A percentile compares a stretch with the other conserved stretches of the same genome.
phyloP scores from a whole-genome alignment of 257 asterid genomes.

The Solanum infundibuliforme region DNA sequence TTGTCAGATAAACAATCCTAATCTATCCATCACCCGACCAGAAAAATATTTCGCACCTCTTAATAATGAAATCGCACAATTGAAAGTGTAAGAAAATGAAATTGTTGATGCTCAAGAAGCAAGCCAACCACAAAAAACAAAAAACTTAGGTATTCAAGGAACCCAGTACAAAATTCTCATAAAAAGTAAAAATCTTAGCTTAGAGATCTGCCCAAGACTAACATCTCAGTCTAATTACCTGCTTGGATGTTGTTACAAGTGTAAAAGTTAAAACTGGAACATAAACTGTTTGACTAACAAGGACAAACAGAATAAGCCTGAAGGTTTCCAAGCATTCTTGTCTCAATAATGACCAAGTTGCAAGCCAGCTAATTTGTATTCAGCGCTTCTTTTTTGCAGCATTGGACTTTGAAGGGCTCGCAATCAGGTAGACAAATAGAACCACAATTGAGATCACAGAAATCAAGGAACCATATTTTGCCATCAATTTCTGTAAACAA shows the following conservation, averaged over 20 bases:
- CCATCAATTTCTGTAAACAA: slow-evolving; percentile 58
- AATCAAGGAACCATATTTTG: slow-evolving; percentile 76
- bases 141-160: neutral
- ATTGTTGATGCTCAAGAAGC: neutral
- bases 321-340: neutral
- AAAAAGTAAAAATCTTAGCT: neutral
- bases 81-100: neutral
- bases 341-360: neutral
- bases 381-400: slow-evolving; percentile 42
- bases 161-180: neutral
- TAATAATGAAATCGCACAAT: neutral
- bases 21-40: neutral
- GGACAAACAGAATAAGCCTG: neutral
- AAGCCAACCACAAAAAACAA: neutral
- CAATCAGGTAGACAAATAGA: slow-evolving; percentile 40
- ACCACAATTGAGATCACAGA: slow-evolving; percentile 64
- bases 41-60: neutral
- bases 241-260: neutral
- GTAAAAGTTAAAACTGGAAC: neutral
- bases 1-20: neutral
- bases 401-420: slow-evolving; percentile 62
- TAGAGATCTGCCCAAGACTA: neutral
- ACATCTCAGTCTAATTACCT: neutral
- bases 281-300: neutral
- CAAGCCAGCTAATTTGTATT: neutral